Percentiles rank a stretch among this genome's conserved stretches.
Evolutionary conservation across 257 asterid genomes (phyloP).

Genomic region (Eustoma russellianum): DNA sequence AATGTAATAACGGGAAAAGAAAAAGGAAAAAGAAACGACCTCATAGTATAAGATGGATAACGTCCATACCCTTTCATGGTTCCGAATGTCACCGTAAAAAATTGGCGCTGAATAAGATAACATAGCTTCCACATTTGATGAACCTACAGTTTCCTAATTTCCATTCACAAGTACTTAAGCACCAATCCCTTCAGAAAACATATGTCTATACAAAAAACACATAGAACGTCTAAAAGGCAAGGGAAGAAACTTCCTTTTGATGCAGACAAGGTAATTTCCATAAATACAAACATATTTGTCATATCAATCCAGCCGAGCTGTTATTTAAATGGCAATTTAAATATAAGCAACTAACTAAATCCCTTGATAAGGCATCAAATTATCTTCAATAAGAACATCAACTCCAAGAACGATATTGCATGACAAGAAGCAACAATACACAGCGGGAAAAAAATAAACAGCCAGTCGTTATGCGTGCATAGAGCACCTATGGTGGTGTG

Average conservation of each 20-base stretch:
- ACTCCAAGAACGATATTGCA: too few relatives aligned
- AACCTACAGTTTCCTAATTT: constrained; percentile 57
- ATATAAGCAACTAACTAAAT: neutral
- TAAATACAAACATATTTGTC: neutral
- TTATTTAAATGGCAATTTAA: neutral
- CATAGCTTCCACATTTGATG: constrained; percentile 76
- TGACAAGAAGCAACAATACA: too few relatives aligned
- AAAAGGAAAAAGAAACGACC: neutral
- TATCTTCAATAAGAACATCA: too few relatives aligned
- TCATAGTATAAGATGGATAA: too few relatives aligned
- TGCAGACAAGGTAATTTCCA: neutral
- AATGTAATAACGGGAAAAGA: constrained; percentile 1
- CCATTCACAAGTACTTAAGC: constrained; percentile 10
- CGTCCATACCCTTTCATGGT: constrained; percentile 73
- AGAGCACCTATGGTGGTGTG: neutral
- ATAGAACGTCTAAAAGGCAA: neutral
- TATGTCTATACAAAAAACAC: neutral
- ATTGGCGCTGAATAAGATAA: constrained; percentile 75
- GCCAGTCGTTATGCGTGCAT: too few relatives aligned
- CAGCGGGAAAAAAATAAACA: too few relatives aligned
- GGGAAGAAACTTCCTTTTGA: neutral
- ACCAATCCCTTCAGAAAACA: constrained; percentile 9
- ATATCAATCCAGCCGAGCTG: too few relatives aligned
- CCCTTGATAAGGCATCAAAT: neutral
- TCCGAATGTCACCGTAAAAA: constrained; percentile 87